A percentile compares a stretch with the other conserved stretches of the same genome.
These are phyloP conservation scores for Neohortaea acidophila DNA, from an alignment of 495 filamentous ascomycete species.

Conservation along the genomic window DNA sequence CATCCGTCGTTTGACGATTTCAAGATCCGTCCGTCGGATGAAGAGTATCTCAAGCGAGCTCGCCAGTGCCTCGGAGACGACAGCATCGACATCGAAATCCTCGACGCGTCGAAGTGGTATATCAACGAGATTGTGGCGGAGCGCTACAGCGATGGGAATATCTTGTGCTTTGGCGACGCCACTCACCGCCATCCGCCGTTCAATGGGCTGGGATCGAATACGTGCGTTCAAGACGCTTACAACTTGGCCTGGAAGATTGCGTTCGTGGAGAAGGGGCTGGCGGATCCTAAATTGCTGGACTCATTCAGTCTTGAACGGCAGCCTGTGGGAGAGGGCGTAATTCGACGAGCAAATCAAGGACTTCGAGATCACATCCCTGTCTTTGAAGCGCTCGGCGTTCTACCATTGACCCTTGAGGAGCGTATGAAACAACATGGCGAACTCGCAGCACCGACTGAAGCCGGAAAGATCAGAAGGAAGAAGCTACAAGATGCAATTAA, in stretches of 20 bases:
- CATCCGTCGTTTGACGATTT: slow-evolving; percentile 24
- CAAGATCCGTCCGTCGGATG: slow-evolving; percentile 24
- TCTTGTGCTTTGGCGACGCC: slow-evolving; percentile 39
- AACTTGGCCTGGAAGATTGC: slow-evolving; percentile 45
- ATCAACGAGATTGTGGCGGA: slow-evolving; percentile 40
- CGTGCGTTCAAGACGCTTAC: slow-evolving; percentile 40
- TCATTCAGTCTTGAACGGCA: slow-evolving; percentile 38
- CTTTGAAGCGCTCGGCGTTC: slow-evolving; percentile 34
- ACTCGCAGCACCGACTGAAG: slow-evolving; percentile 22
- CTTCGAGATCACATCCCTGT: slow-evolving; percentile 32
- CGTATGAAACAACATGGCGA: slow-evolving; percentile 24
- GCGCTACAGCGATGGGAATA: slow-evolving; percentile 21
- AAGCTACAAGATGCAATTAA: slow-evolving; percentile 27
- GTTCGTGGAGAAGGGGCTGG: slow-evolving; percentile 31
- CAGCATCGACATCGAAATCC: slow-evolving; percentile 29
- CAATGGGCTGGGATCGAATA: slow-evolving; percentile 39
- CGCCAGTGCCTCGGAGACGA: slow-evolving; percentile 38
- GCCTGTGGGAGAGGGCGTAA: slow-evolving; percentile 32
- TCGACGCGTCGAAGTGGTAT: slow-evolving; percentile 35
- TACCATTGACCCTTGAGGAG: slow-evolving; percentile 21
- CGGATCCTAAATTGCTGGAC: slow-evolving; percentile 29
- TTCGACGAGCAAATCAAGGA: slow-evolving; percentile 36
- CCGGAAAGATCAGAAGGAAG: slow-evolving; percentile 26
- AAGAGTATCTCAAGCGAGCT: slow-evolving; percentile 31
- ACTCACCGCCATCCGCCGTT: slow-evolving; percentile 38